Evolutionary conservation across 2,329 filamentous ascomycete genomes (phyloP), one percentile per base, ranked within the genome.

Genomic region (Scytalidium sp.): DNA sequence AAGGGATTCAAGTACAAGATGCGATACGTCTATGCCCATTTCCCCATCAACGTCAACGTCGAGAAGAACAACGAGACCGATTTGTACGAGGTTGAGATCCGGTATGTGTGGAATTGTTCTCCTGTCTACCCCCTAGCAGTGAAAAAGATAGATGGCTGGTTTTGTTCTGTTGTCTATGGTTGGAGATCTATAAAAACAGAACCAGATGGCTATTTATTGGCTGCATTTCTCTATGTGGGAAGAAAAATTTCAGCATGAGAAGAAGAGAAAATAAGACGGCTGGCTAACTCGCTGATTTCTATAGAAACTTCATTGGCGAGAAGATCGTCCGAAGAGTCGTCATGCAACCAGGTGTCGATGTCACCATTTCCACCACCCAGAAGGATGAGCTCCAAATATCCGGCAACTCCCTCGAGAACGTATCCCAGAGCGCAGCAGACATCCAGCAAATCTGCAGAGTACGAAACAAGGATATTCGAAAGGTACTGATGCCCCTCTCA

Each of bases 1-100:
- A 96, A 93, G 83, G 94, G 94, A 66, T 99, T 88, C 90, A 95
- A 95, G 83, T 99, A 99, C 88, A 99, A 99, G 90, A 97, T 99
- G 93, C 90, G 95, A 71, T 99, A 99, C 82, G 94, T 99, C 78
- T 99, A 99, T 76, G 94, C 94, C 74, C 94, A 99, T 87, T 99
- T 99, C 74, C 94, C 94, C 78, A 99, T 99, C 90, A 99, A 99
- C 85, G 93, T 99, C 81, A 97, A 97, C 84, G 77, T 99, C 65
- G 91, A 96, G 69, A 92, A 97, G 88, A 93, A 93, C 84, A 74
- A 75, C 70, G 94, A 97, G 80, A 94, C 90, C 59, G 92, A 86
- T 64, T 77, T 86, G 66, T 88, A 70, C 72, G 88, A 96, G 78
- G 89, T 99, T 71, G 94, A 99, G 87, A 97, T 99, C 82, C 87